These are phyloP conservation scores for Tetrahymena malaccensis DNA, from an alignment of 73 alveolate species.

Conservation along the genomic window DNA sequence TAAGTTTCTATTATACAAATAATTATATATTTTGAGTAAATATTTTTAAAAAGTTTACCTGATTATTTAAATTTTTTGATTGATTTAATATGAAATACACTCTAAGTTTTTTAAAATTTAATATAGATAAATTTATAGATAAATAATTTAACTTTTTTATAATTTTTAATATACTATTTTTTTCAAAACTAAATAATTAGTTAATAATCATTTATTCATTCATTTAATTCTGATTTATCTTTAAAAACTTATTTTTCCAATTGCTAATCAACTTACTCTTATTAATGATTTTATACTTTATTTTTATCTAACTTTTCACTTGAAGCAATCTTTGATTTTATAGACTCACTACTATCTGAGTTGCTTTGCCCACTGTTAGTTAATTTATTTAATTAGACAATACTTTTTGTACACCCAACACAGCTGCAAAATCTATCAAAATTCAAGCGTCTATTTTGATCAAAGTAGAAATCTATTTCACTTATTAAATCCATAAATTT, in stretches of 20 bases:
- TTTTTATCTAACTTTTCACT: too few relatives aligned
- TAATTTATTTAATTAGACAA: neutral
- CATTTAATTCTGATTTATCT: neutral
- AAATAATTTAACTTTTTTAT: neutral
- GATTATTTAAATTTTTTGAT: too few relatives aligned
- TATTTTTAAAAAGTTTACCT: too few relatives aligned
- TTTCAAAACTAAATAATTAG: neutral
- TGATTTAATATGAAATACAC: too few relatives aligned
- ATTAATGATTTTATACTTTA: neutral
- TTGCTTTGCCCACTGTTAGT: neutral
- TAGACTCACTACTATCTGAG: neutral
- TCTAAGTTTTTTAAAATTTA: too few relatives aligned
- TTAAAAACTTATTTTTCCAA: neutral
- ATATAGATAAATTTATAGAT: too few relatives aligned
- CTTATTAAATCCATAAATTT: neutral
- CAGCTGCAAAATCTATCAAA: neutral
- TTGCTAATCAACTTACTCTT: neutral
- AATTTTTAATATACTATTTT: neutral
- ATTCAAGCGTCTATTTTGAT: neutral
- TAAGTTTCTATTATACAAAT: too few relatives aligned
- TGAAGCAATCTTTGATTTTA: neutral
- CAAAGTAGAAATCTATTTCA: neutral
- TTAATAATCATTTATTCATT: neutral
- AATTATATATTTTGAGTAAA: too few relatives aligned
- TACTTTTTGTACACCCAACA: neutral